These are phyloP conservation scores for Lentinula detonsa DNA, from an alignment of 768 basidiomycete genomes.

Conservation along the genomic window DNA sequence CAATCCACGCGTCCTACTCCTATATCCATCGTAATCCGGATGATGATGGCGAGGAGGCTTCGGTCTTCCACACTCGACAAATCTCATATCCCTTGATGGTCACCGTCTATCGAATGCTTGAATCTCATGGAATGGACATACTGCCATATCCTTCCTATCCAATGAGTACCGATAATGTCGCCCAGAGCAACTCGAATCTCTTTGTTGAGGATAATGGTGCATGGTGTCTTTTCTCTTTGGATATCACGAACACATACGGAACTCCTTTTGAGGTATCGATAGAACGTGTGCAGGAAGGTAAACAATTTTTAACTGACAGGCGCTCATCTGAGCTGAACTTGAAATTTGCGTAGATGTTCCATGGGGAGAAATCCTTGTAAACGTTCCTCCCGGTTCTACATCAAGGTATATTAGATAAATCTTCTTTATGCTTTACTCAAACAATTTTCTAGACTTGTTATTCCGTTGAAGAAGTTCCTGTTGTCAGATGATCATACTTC, in stretches of 20 bases:
- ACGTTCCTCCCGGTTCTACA: constrained; percentile 86
- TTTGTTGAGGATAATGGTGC: constrained; percentile 45
- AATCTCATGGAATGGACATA: constrained; percentile 80
- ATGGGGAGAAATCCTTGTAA: constrained; percentile 37
- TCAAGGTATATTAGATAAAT: constrained; percentile 45
- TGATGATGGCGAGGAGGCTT: constrained; percentile 18
- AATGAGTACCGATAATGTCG: constrained; percentile 11
- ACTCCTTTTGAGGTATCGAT: constrained; percentile 88
- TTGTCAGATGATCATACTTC: constrained; percentile 54
- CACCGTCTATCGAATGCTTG: constrained; percentile 94
- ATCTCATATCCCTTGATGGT: constrained; percentile 84
- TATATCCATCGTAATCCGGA: constrained; percentile 42
- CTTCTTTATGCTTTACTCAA: neutral
- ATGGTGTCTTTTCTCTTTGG: constrained; percentile 85
- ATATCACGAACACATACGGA: constrained; percentile 90
- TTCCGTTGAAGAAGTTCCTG: constrained; percentile 68
- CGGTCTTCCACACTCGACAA: constrained; percentile 78
- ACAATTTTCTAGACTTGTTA: constrained; percentile 40
- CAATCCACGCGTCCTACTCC: constrained; percentile 81
- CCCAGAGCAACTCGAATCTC: constrained; percentile 21
- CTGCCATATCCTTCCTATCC: constrained; percentile 49
- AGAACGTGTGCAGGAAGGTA: constrained; percentile 59
- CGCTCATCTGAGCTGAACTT: neutral
- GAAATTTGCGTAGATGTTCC: constrained; percentile 28
- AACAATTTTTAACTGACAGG: neutral